Base-by-base conservation (phyloP, 176 grass and related monocot species). In the Oryza rufipogon region DNA sequence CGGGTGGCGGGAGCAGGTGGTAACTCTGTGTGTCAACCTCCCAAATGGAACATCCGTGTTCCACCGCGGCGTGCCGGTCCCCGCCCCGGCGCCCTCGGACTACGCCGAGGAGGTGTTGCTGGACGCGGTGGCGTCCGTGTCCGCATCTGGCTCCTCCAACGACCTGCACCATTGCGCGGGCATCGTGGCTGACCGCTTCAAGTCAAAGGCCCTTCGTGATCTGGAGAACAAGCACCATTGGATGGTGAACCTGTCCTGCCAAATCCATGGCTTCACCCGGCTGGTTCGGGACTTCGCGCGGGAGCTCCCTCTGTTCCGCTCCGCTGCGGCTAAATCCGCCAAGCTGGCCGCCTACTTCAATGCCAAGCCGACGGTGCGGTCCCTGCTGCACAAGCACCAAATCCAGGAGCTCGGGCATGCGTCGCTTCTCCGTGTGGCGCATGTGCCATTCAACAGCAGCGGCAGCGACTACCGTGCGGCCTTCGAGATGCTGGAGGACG, bases 201-300 rank as follows among this genome's bases (percentile, higher is more conserved):
- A 92, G 68, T 90, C 85, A 3, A 97, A 90, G 67, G 94, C 94
- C 10, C 64, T 97, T 16, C 82, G 75, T 71, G 92, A 84, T 80
- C 78, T 97, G 26, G 94, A 97, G 81, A 88, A 51, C 75, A 88
- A 77, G 74, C 79, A 91, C 81, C 83, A 87, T 15, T 85, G 89
- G 85, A 97, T 93, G 94, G 91, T 97, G 80, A 97, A 93, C 68
- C 77, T 97, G 25, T 68, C 75, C 11, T 97, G 94, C 81, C 94
- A 93, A 80, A 88, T 93, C 77, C 87, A 88, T 49, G 85, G 86
- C 49, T 86, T 97, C 77, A 74, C 81, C 77, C 84, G 71, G 38
- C 68, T 97, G 80, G 69, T 93, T 83, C 86, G 88, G 32, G 94
- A 97, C 84, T 79, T 97, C 0, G 72, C 84, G 13, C 77, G 79